These are phyloP conservation scores for Barnettozyma populi DNA, from an alignment of 805 yeast species.

Conservation along the genomic window DNA sequence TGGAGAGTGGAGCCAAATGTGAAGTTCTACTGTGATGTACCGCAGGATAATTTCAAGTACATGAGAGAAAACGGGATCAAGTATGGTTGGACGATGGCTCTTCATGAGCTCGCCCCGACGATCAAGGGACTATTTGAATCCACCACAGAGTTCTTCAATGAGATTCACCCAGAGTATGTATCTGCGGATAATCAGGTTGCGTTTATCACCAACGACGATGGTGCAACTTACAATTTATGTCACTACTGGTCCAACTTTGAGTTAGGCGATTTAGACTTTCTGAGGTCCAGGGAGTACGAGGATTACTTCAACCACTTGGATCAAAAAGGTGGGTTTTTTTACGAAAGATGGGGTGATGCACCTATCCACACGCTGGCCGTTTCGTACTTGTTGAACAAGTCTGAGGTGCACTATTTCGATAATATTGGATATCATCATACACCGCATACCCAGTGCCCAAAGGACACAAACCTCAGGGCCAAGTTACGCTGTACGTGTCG, in stretches of 20 bases:
- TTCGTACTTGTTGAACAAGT: slow-evolving; percentile 48
- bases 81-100: slow-evolving; percentile 74
- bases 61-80: slow-evolving; percentile 72
- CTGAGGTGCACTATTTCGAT: slow-evolving; percentile 63
- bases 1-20: slow-evolving; percentile 94
- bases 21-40: slow-evolving; percentile 74
- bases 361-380: slow-evolving; percentile 83
- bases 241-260: slow-evolving; percentile 84
- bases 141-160: slow-evolving; percentile 54
- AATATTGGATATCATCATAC: slow-evolving; percentile 71
- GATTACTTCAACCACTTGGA: slow-evolving; percentile 61
- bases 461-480: slow-evolving; percentile 37
- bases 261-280: slow-evolving; percentile 65
- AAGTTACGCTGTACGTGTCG: slow-evolving; percentile 48
- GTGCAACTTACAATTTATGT: slow-evolving; percentile 63
- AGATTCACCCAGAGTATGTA: slow-evolving; percentile 38
- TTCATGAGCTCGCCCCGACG: slow-evolving; percentile 69
- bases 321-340: slow-evolving; percentile 68
- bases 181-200: slow-evolving; percentile 49
- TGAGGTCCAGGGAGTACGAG: slow-evolving; percentile 52
- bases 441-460: slow-evolving; percentile 55
- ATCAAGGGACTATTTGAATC: slow-evolving; percentile 74
- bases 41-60: slow-evolving; percentile 74
- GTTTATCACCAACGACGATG: slow-evolving; percentile 61
- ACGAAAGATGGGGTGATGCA: slow-evolving; percentile 93